These are phyloP conservation scores for Mytilinidion resinicola DNA, from an alignment of 495 filamentous ascomycete genomes.

Conservation along the genomic window DNA sequence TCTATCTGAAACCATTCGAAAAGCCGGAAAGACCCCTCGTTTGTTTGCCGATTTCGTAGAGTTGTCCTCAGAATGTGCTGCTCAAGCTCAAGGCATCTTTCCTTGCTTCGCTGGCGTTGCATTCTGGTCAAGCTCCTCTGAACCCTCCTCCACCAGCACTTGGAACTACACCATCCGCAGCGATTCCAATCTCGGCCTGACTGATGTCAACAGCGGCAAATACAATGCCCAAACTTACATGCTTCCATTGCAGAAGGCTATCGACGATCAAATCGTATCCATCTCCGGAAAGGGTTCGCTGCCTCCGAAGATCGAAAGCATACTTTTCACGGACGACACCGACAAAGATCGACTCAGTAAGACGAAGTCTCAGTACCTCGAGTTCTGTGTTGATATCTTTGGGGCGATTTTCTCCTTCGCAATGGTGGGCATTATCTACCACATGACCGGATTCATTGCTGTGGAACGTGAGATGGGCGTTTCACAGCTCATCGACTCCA, in stretches of 20 bases:
- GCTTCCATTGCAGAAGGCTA: conserved; percentile 68
- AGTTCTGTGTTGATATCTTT: conserved; percentile 58
- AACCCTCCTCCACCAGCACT: conserved; percentile 49
- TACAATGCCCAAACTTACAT: conserved; percentile 70
- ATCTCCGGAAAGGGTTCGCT: conserved; percentile 36
- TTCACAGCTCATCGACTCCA: conserved; percentile 39
- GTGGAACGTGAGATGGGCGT: conserved; percentile 39
- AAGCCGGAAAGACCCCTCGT: conserved; percentile 51
- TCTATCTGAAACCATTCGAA: conserved; percentile 45
- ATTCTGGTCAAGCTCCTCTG: conserved; percentile 63
- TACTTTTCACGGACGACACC: conserved; percentile 64
- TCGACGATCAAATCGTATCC: conserved; percentile 64
- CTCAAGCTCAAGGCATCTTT: conserved; percentile 61
- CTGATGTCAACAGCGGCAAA: conserved; percentile 50
- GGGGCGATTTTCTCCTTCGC: conserved; percentile 68
- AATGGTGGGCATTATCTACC: conserved; percentile 69
- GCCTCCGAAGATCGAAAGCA: conserved; percentile 48
- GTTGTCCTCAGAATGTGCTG: conserved; percentile 56
- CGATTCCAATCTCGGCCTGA: conserved; percentile 58
- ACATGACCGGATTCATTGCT: conserved; percentile 40
- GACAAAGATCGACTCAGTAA: conserved; percentile 53
- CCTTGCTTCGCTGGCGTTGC: conserved; percentile 68
- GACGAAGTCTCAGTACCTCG: conserved; percentile 62
- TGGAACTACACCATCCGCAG: conserved; percentile 84
- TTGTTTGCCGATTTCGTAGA: conserved; percentile 48